These are phyloP conservation scores for Spatholobus suberectus DNA, from an alignment of 306 rosid species.

Conservation along the genomic window DNA sequence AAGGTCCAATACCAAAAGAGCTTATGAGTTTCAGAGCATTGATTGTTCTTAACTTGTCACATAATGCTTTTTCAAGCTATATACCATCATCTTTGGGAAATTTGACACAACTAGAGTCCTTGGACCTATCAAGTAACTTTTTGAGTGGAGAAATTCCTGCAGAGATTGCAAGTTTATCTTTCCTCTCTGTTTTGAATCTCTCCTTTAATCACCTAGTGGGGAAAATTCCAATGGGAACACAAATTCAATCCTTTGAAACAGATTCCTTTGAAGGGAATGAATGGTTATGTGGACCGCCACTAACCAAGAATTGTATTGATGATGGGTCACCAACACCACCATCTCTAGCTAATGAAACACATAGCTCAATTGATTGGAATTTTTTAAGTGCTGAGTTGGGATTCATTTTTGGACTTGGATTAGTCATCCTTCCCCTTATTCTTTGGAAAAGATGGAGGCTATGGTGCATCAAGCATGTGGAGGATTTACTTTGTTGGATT, in stretches of 20 bases:
- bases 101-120: conserved; percentile 37
- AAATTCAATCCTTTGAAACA: conserved; percentile 40
- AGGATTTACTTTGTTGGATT: conserved; percentile 4
- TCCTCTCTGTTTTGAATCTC: conserved; percentile 44
- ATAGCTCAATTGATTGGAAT: conserved; percentile 8
- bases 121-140: conserved; percentile 46
- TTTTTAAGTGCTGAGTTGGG: conserved; percentile 29
- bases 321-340: not conserved
- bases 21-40: conserved; percentile 29
- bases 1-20: conserved; percentile 34
- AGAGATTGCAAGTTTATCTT: conserved; percentile 26
- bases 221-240: conserved; percentile 38
- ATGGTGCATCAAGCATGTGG: not conserved
- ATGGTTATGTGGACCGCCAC: conserved; percentile 42
- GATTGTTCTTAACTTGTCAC: conserved; percentile 37
- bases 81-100: conserved; percentile 50
- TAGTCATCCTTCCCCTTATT: not conserved
- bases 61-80: conserved; percentile 35
- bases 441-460: conserved; percentile 28
- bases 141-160: conserved; percentile 40
- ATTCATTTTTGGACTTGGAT: conserved; percentile 22
- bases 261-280: conserved; percentile 43
- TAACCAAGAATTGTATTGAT: not conserved
- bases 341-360: not conserved
- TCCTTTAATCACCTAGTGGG: conserved; percentile 46